phyloP scores from a whole-genome alignment of 2,329 filamentous ascomycete genomes.

The Saccharata proteae region DNA sequence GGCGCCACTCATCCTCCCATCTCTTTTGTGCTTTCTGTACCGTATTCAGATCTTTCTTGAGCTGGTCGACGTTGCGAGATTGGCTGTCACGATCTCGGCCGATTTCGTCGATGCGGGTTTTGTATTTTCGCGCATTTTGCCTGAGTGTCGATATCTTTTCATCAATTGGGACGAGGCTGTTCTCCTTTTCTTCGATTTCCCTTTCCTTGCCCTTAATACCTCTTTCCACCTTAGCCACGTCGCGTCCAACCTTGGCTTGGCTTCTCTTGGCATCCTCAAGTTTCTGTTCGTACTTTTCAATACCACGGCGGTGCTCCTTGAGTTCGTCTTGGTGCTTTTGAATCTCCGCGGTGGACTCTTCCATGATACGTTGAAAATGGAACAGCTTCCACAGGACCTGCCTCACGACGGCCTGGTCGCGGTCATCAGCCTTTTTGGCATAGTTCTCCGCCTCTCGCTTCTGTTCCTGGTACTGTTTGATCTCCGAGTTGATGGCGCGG shows the following conservation, averaged over 20 bases:
- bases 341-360: conserved; percentile 81
- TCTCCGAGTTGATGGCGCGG: conserved; percentile 91
- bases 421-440: conserved; percentile 78
- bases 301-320: conserved; percentile 79
- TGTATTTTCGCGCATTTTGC: conserved; percentile 56
- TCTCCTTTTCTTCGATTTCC: conserved; percentile 75
- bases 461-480: conserved; percentile 94
- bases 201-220: conserved; percentile 77
- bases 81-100: conserved; percentile 67
- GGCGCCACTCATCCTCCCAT: conserved; percentile 79
- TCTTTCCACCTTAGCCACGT: conserved; percentile 71
- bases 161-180: conserved; percentile 74
- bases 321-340: conserved; percentile 89
- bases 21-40: conserved; percentile 84
- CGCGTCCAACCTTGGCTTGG: conserved; percentile 64
- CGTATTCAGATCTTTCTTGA: conserved; percentile 65
- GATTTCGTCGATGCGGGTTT: conserved; percentile 57
- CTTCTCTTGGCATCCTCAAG: conserved; percentile 74
- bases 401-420: conserved; percentile 80
- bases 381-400: conserved; percentile 96
- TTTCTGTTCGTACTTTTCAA: conserved; percentile 69
- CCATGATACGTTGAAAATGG: conserved; percentile 86
- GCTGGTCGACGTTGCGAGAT: conserved; percentile 53
- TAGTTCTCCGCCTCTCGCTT: conserved; percentile 93
- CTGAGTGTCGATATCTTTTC: conserved; percentile 79